Base-by-base conservation (phyloP, 257 asterid species). In the Ehretia macrophylla region DNA sequence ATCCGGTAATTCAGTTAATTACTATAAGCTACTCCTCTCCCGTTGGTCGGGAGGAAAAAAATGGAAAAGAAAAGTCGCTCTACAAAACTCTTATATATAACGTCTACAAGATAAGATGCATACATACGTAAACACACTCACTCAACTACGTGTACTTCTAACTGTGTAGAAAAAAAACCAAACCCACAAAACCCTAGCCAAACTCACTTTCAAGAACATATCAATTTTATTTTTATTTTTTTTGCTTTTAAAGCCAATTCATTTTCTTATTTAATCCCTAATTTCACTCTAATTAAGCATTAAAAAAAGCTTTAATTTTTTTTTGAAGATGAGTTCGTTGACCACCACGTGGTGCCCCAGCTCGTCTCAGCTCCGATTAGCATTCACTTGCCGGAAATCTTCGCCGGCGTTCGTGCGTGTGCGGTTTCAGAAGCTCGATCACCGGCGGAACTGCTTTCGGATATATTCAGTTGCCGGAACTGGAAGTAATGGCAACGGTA, bases 321-420 rank as follows among this genome's bases (percentile, higher is more conserved):
- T 42, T 3, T 10, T 2, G 47, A 42, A 42, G 1, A 90, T 88
- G 98, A 75, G 79, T 75, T 74, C 87, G 56, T 60, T 85, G 67
- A 67, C 84, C 17, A 64, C 93, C 65, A 64, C 95, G 64, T 86
- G 85, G 77, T 75, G 77, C 55, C 97, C 97, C 56, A 80, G 74
- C 59, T 91, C 95, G 20, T 82, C 71, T 68, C 99, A 92, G 89
- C 97, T 92, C 72, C 88, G 91, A 63, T 75, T 86, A 67, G 87
- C 96, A 0, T 63, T 89, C 70, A 72, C 67, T 57, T 21, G 78
- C 74, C 78, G 81, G 64, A 89, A 55, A 66, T 39, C 69, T 32
- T 72, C 79, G 5, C 23, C 64, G 46, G 32, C 73, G 17, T 62
- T 75, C 50, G 68, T 67, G n/a, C 48, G n/a, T 49, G 45, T 37